Evolutionary conservation across 345 rosid species (phyloP), one percentile per base, ranked within the genome.

Genomic region (Boechera stricta): DNA sequence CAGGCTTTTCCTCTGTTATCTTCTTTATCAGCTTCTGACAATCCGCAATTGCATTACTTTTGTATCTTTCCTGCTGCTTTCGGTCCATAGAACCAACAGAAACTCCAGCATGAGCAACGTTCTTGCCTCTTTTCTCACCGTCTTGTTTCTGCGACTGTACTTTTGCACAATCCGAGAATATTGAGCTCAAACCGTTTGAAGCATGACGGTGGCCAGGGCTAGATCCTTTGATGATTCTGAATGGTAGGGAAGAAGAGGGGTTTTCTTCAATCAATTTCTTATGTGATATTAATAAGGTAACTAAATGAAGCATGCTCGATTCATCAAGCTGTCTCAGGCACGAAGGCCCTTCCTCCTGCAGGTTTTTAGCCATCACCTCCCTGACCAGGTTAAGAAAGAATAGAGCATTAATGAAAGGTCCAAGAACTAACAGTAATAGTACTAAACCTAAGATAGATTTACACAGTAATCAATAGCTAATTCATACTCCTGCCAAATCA

Each of bases 191-290:
- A 10, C 86, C 87, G 59, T 82, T 85, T 60, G 90, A 81, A 54
- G 77, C 67, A 33, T 7, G 74, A 75, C 85, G 80, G 31, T 68
- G 73, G 72, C 77, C 83, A 36, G 56, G 24, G 63, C 64, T 32
- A 21, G 80, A 79, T 71, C 38, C 64, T 66, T 47, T 59, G 69
- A 67, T 44, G 52, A 85, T 73, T 69, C 80, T 83, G 83, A 89
- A 92, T 47, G 89, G 96, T 60, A 82, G 53, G 2, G 68, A 69
- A 64, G 80, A 72, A 49, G 90, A 88, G 21, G 84, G 85, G 71
- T 71, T 68, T 80, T 89, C 96, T 77, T 86, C 88, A 35, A 88
- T 78, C 90, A 91, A 89, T 79, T 89, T 92, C 86, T 89, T 91
- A 39, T 86, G 82, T 7, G 84, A 82, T 77, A 91, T 88, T 77